Evolutionary conservation across 1,284 basidiomycete species (phyloP).

Genomic region (Leccinum cinnamomeum): DNA sequence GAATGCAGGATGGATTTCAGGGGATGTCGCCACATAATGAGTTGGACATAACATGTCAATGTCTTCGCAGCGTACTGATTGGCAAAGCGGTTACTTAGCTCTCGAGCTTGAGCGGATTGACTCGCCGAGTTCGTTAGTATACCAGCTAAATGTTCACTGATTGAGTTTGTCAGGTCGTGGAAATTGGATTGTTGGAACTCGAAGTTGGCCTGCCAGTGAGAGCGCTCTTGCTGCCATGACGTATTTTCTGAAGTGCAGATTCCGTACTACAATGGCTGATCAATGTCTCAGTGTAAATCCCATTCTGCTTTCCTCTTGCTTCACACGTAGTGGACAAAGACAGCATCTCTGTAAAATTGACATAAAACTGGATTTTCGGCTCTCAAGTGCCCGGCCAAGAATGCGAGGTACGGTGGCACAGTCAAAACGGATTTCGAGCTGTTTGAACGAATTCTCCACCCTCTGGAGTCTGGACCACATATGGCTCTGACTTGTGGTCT

Average conservation of each 20-base stretch:
- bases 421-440: constrained; percentile 7
- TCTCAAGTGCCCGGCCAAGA: constrained; percentile 66
- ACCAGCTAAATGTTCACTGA: background rate
- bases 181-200: background rate
- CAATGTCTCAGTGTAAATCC: background rate
- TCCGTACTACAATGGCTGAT: background rate
- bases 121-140: background rate
- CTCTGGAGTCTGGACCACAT: constrained; percentile 80
- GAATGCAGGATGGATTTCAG: too few species aligned
- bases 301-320: background rate
- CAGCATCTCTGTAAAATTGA: constrained; percentile 84
- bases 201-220: background rate
- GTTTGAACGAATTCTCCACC: constrained; percentile 79
- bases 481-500: constrained; percentile 74
- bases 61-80: background rate
- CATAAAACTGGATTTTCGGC: constrained; percentile 85
- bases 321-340: constrained; percentile 66
- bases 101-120: background rate
- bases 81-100: too few species aligned
- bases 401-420: constrained; percentile 48
- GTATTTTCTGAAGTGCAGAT: background rate
- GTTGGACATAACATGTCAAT: background rate
- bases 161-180: background rate
- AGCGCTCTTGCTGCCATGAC: background rate
- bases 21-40: too few species aligned